phyloP scores from a whole-genome alignment of 139 green algal species.

The Edaphochlamys debaryana region DNA sequence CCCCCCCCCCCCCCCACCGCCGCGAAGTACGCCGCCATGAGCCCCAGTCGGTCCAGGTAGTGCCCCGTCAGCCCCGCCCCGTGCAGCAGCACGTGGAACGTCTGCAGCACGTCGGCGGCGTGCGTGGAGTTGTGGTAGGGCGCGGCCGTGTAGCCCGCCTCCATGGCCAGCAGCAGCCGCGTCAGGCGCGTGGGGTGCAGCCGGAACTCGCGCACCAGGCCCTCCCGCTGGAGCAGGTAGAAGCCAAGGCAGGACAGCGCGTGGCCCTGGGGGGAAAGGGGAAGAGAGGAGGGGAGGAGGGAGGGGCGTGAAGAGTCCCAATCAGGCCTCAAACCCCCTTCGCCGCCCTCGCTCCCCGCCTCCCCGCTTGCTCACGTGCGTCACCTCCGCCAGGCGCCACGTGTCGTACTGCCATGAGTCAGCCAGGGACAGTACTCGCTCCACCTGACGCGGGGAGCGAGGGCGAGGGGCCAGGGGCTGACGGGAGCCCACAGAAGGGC shows the following conservation, averaged over 20 bases:
- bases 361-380: not conserved
- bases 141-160: conserved; percentile 59
- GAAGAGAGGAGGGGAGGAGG: not conserved
- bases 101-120: conserved; percentile 67
- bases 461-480: no score
- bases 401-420: conserved; percentile 56
- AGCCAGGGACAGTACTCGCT: conserved; percentile 23
- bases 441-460: conserved; percentile 15
- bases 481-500: no score
- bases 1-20: not conserved
- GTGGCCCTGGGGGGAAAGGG: conserved; percentile 41
- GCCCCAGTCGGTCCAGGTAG: conserved; percentile 33
- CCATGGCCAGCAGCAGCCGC: conserved; percentile 32
- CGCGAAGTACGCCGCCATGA: conserved; percentile 32
- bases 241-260: conserved; percentile 44
- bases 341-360: no score
- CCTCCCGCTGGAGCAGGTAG: conserved; percentile 44
- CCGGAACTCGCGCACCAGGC: conserved; percentile 14
- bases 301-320: not conserved
- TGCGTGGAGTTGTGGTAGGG: no score
- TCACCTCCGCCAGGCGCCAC: conserved; percentile 43
- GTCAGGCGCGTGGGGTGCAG: not conserved
- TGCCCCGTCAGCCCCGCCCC: not conserved
- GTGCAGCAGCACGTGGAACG: conserved; percentile 52
- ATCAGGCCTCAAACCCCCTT: no score